Base-by-base conservation (phyloP, 257 asterid species). In the Galeopsis tetrahit region DNA sequence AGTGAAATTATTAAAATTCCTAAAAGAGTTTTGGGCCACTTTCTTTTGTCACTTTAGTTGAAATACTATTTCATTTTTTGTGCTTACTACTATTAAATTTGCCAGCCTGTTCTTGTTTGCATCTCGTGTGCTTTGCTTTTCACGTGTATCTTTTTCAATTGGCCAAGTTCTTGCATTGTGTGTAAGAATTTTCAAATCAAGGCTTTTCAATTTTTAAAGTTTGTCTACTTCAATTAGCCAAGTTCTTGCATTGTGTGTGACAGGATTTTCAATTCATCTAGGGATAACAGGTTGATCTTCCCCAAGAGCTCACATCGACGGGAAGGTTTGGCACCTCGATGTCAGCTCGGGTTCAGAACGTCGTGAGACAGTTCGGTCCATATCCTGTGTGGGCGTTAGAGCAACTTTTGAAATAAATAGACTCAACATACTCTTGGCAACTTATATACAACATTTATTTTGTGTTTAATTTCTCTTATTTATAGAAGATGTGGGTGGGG, bases 401-500 rank as follows among this genome's bases (percentile, higher is more conserved):
- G 28, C 28, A 21, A 21, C 28, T 21, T 21, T 21, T 21, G 28
- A 21, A 21, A 21, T 21, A 21, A 21, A 21, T 21, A 21, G 28
- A 21, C 28, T 21, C 28, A 21, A 21, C 61, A 21, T 15, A 17
- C 6, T 55, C 35, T 55, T 5, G 35, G 61, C 61, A 55, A 49
- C 56, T 49, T n/a, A n/a, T 0, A 13, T 48, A 21, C 55, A 4
- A 48, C 21, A 13, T 44, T 44, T 44, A 48, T 46, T 14, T 21
- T 48, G 21, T 2, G 34, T 53, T 52, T 9, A 11, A 53, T 10
- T 56, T 59, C 44, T 13, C 32, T 60, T 34, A 21, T 35, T 60
- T 44, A 34, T 17, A 53, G 60, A 32, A 58, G 69, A 51, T 7
- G 35, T 53, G 10, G 79, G 73, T 4, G 77, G 80, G 11, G 77